Evolutionary conservation across 495 filamentous ascomycete species (phyloP).

Genomic region (Xylaria curta): DNA sequence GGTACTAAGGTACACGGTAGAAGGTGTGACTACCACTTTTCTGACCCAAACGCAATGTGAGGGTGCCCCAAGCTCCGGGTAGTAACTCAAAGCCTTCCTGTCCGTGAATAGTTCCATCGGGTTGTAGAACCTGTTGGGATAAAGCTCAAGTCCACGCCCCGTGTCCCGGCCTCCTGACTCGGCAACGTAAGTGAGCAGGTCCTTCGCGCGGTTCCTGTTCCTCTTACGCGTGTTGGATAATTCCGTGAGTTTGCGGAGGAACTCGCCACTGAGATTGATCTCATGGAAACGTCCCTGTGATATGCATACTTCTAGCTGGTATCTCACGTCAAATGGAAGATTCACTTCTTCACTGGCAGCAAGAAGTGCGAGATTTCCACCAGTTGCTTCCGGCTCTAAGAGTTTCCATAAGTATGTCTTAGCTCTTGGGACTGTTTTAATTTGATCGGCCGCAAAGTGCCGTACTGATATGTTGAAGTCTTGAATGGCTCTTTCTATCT

Average conservation of each 20-base stretch:
- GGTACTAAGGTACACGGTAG: conserved; percentile 75
- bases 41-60: conserved; percentile 75
- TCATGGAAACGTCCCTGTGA: conserved; percentile 83
- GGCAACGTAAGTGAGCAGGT: conserved; percentile 49
- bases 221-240: conserved; percentile 42
- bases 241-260: conserved; percentile 64
- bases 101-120: conserved; percentile 77
- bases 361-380: conserved; percentile 44
- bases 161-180: conserved; percentile 32
- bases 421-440: conserved; percentile 28
- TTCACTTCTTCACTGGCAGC: conserved; percentile 44
- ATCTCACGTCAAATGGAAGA: conserved; percentile 77
- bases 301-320: conserved; percentile 92
- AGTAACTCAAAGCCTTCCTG: conserved; percentile 51
- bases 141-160: conserved; percentile 33
- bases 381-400: conserved; percentile 51
- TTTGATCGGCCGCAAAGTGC: conserved; percentile 40
- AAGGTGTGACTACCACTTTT: conserved; percentile 81
- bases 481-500: conserved; percentile 60
- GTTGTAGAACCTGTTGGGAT: conserved; percentile 64
- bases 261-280: conserved; percentile 69
- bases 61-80: conserved; percentile 63
- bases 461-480: conserved; percentile 75
- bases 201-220: conserved; percentile 43
- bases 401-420: conserved; percentile 60